Conservation (phyloP, 1,284 basidiomycete species). For the Pulchroboletus neoregius region DNA sequence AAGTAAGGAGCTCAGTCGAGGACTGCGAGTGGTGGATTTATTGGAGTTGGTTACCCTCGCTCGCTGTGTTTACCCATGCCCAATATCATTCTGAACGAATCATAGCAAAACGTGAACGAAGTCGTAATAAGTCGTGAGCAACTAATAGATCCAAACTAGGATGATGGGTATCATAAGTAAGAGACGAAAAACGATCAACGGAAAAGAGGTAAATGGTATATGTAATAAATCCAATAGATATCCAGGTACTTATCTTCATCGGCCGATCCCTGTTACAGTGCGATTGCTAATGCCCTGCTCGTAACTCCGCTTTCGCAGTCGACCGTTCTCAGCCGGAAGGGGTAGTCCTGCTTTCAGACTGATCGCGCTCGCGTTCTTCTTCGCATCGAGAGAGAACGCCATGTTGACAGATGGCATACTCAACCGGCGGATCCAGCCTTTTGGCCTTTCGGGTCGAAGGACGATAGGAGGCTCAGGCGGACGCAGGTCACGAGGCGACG, state of each 20-base stretch:
- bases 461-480: slow-evolving; percentile 41
- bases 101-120: not conserved
- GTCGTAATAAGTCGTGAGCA: slow-evolving; percentile 8
- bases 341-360: slow-evolving; percentile 31
- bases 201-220: slow-evolving; percentile 4
- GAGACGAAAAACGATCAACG: not conserved
- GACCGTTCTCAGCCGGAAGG: slow-evolving; percentile 40
- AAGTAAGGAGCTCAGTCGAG: not conserved
- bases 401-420: slow-evolving; percentile 68
- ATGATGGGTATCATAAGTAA: slow-evolving; percentile 12
- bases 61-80: no score
- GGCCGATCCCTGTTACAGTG: slow-evolving; percentile 36
- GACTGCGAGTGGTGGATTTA: not conserved
- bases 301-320: slow-evolving; percentile 41
- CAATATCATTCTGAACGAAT: not conserved
- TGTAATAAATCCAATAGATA: slow-evolving; percentile 5
- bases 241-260: slow-evolving; percentile 21
- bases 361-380: slow-evolving; percentile 43
- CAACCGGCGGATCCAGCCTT: slow-evolving; percentile 69
- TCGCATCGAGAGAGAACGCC: slow-evolving; percentile 49
- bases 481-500: slow-evolving; percentile 38
- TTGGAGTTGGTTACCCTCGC: no score
- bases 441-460: slow-evolving; percentile 53
- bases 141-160: slow-evolving; percentile 1
- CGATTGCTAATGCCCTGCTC: slow-evolving; percentile 43